phyloP scores from a whole-genome alignment of 2,329 filamentous ascomycete species.

The Hymenoscyphus occultus region DNA sequence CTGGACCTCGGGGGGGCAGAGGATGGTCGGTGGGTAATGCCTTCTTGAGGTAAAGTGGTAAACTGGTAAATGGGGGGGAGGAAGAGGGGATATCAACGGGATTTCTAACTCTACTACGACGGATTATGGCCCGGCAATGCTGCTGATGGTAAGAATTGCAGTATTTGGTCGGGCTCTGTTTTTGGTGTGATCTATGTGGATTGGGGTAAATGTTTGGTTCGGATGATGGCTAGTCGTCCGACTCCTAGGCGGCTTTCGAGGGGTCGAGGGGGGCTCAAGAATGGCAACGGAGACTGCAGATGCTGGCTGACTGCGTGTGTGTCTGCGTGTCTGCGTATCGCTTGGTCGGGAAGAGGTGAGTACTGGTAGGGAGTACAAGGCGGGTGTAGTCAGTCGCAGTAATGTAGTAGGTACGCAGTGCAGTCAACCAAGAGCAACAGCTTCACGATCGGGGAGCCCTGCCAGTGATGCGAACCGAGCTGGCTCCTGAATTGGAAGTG shows the following conservation, averaged over 20 bases:
- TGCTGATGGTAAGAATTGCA: not conserved
- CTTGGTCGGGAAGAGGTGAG: not conserved
- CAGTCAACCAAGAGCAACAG: not conserved
- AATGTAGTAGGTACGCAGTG: too few relatives aligned
- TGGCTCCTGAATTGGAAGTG: too few relatives aligned
- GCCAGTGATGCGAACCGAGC: too few relatives aligned
- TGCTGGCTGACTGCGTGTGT: not conserved
- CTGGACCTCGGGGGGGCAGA: conserved; percentile 1
- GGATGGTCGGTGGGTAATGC: conserved; percentile 7
- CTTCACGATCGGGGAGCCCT: not conserved
- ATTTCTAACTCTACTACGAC: not conserved
- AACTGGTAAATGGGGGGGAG: too few relatives aligned
- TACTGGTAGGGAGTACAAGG: too few relatives aligned
- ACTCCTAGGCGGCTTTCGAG: conserved; percentile 1
- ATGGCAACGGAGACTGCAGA: not conserved
- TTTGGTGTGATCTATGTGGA: not conserved
- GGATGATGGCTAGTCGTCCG: conserved; percentile 2
- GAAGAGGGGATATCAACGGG: not conserved
- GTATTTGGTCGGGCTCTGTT: not conserved
- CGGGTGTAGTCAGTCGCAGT: too few relatives aligned
- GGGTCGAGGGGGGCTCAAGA: not conserved
- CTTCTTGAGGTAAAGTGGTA: not conserved
- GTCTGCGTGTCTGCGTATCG: not conserved
- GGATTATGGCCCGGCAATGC: not conserved
- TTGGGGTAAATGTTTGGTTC: not conserved